A percentile compares a stretch with the other conserved stretches of the same genome.
Conservation (phyloP, 352 stramenopile species). For the Paralagenidium karlingii region DNA sequence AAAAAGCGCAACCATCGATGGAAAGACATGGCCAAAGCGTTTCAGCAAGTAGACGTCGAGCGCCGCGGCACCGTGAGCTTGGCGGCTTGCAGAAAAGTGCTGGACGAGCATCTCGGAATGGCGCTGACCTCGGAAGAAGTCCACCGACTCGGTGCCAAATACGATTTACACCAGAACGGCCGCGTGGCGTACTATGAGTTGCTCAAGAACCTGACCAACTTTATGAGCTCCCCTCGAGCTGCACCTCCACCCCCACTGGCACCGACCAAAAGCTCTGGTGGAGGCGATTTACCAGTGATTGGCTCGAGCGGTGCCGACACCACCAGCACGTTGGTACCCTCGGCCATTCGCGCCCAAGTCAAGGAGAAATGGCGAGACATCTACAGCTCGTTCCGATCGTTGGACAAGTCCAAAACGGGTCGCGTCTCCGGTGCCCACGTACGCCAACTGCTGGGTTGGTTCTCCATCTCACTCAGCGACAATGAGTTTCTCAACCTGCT, state of each 20-base stretch:
- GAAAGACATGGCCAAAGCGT: constrained; percentile 35
- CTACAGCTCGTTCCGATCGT: constrained; percentile 48
- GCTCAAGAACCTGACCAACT: constrained; percentile 42
- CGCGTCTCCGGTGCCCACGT: constrained; percentile 48
- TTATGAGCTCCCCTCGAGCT: no score
- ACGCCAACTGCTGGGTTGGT: constrained; percentile 64
- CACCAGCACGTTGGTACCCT: not conserved
- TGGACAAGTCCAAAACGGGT: constrained; percentile 39
- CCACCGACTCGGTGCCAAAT: constrained; percentile 57
- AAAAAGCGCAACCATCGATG: constrained; percentile 33
- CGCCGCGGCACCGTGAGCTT: constrained; percentile 26
- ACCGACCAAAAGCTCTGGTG: no score
- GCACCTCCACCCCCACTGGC: no score
- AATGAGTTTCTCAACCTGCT: constrained; percentile 36
- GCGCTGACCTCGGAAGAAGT: constrained; percentile 44
- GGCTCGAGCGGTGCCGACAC: not conserved
- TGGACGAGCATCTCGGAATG: constrained; percentile 37
- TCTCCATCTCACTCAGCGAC: constrained; percentile 34
- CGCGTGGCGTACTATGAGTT: constrained; percentile 52
- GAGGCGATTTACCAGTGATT: no score
- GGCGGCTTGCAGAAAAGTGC: constrained; percentile 44
- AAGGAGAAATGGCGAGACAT: constrained; percentile 62
- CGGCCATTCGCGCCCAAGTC: constrained; percentile 19
- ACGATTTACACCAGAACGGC: constrained; percentile 60
- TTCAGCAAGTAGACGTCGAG: constrained; percentile 52